Evolutionary conservation across 2,329 filamentous ascomycete species (phyloP).

Genomic region (Ceratocystis papillata): DNA sequence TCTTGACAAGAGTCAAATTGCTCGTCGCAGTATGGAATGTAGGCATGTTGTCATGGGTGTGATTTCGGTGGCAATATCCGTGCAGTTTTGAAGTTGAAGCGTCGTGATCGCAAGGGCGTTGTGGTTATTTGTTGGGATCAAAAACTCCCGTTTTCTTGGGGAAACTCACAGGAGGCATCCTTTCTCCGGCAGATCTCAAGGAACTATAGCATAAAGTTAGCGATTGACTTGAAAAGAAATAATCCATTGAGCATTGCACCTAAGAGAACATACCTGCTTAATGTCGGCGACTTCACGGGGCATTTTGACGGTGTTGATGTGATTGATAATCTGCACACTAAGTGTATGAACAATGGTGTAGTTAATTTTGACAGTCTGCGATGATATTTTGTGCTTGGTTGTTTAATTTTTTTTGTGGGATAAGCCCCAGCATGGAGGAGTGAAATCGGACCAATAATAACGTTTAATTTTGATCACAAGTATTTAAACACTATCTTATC

Average conservation of each 20-base stretch:
- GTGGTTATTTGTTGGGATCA: background rate
- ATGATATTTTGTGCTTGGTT: conserved; percentile 24
- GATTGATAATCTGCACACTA: conserved; percentile 25
- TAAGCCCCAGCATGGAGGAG: conserved; percentile 21
- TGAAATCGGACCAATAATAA: conserved; percentile 20
- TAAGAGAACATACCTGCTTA: conserved; percentile 54
- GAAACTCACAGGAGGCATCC: conserved; percentile 90
- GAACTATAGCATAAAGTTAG: conserved; percentile 51
- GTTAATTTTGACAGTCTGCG: conserved; percentile 23
- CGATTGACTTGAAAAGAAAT: conserved; percentile 13
- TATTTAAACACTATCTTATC: conserved; percentile 20
- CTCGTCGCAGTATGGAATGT: background rate
- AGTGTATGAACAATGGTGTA: conserved; percentile 24
- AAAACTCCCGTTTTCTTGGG: conserved; percentile 5
- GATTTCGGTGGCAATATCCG: background rate
- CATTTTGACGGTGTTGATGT: conserved; percentile 54
- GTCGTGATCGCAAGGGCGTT: conserved; percentile 5
- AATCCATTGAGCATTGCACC: background rate
- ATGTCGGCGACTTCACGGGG: conserved; percentile 96
- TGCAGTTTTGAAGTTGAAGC: conserved; percentile 15
- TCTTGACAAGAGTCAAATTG: background rate
- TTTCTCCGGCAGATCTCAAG: conserved; percentile 99
- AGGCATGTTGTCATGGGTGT: background rate
- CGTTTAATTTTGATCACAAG: background rate
- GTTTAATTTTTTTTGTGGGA: conserved; percentile 25